A percentile compares a stretch with the other conserved stretches of the same genome.
phyloP scores from a whole-genome alignment of 371 early-diverging fungal species.

The Rhizopus sp. region DNA sequence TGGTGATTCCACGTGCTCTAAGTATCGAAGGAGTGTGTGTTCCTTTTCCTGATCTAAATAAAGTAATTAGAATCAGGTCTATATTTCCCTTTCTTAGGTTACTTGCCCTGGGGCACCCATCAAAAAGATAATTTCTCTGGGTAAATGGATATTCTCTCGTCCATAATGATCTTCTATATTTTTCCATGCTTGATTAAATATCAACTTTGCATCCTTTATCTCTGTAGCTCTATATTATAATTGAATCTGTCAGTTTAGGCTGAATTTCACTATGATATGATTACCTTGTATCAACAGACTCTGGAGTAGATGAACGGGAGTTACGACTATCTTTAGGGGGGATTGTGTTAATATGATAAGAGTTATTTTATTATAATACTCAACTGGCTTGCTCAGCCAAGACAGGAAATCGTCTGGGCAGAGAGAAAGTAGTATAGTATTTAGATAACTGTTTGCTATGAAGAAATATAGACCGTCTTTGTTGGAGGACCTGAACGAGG shows the following conservation, averaged over 20 bases:
- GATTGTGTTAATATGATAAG: background rate
- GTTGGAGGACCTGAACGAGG: background rate
- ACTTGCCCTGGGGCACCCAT: conserved; percentile 71
- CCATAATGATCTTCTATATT: conserved; percentile 66
- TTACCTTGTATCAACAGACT: conserved; percentile 22
- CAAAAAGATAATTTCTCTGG: conserved; percentile 68
- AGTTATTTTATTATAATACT: background rate
- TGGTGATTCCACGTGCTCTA: conserved; percentile 64
- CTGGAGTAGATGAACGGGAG: conserved; percentile 12
- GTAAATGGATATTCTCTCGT: conserved; percentile 60
- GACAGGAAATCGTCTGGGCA: conserved; percentile 3
- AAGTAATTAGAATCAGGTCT: background rate
- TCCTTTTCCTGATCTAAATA: conserved; percentile 61
- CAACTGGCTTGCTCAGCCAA: background rate
- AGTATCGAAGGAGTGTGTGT: conserved; percentile 70
- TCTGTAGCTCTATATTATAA: conserved; percentile 39
- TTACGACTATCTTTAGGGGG: conserved; percentile 11
- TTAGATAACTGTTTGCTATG: conserved; percentile 10
- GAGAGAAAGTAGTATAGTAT: background rate
- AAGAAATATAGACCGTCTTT: conserved; percentile 25
- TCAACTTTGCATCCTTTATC: conserved; percentile 68
- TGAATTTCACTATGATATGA: background rate
- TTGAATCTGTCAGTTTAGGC: background rate
- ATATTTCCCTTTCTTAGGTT: background rate
- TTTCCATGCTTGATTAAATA: conserved; percentile 72